Evolutionary conservation across 495 filamentous ascomycete genomes (phyloP).

Genomic region (Penicillium desertorum): DNA sequence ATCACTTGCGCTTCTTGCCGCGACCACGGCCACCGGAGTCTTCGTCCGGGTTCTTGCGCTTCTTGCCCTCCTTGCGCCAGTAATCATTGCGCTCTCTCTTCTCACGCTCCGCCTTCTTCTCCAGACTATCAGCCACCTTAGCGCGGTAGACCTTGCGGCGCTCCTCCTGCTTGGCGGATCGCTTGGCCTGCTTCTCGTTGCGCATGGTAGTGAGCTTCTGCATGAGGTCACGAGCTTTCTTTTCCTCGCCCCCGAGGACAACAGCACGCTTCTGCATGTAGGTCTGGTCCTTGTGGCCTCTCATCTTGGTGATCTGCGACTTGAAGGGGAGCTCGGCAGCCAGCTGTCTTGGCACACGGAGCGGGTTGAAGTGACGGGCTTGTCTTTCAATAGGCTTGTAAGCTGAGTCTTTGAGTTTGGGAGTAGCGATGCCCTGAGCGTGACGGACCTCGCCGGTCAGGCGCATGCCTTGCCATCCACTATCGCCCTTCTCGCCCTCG

Average conservation of each 20-base stretch:
- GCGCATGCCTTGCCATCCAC: slow-evolving; percentile 81
- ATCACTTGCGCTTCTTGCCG: slow-evolving; percentile 64
- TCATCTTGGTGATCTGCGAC: slow-evolving; percentile 82
- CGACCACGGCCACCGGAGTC: slow-evolving; percentile 66
- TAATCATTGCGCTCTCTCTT: slow-evolving; percentile 90
- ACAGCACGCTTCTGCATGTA: slow-evolving; percentile 95
- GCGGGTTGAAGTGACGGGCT: slow-evolving; percentile 87
- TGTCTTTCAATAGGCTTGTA: slow-evolving; percentile 82
- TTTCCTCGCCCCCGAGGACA: slow-evolving; percentile 80
- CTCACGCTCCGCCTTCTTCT: slow-evolving; percentile 80
- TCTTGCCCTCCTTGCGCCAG: slow-evolving; percentile 93
- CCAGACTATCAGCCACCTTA: slow-evolving; percentile 74
- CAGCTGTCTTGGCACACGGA: slow-evolving; percentile 81
- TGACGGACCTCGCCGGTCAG: slow-evolving; percentile 90
- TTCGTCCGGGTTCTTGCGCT: slow-evolving; percentile 65
- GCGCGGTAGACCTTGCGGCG: slow-evolving; percentile 72
- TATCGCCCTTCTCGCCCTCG: slow-evolving; percentile 36
- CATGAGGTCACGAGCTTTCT: slow-evolving; percentile 83
- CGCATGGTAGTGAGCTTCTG: slow-evolving; percentile 88
- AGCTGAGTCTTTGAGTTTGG: slow-evolving; percentile 71
- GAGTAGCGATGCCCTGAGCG: slow-evolving; percentile 71
- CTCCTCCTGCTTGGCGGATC: slow-evolving; percentile 80
- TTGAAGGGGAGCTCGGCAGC: slow-evolving; percentile 88
- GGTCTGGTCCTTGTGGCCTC: slow-evolving; percentile 74
- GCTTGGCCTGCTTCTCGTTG: slow-evolving; percentile 84